Conservation (phyloP, 2,329 filamentous ascomycete genomes). For the Beauveria caledonica region DNA sequence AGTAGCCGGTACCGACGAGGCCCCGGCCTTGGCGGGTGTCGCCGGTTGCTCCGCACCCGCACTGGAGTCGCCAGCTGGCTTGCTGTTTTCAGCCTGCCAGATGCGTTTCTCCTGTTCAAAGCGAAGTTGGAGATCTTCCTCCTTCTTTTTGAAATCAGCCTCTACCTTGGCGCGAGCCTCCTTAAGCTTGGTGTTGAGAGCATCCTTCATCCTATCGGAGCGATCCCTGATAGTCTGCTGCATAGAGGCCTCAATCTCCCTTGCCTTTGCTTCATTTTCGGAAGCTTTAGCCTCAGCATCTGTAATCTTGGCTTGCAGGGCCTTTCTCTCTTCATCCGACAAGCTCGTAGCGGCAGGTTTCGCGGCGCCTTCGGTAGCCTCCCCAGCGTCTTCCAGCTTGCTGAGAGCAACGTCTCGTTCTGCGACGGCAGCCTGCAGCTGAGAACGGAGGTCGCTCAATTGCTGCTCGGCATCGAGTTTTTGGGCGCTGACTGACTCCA, state of each 20-base stretch:
- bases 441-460: slow-evolving; percentile 42
- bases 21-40: slow-evolving; percentile 28
- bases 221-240: slow-evolving; percentile 54
- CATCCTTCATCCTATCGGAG: slow-evolving; percentile 60
- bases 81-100: slow-evolving; percentile 46
- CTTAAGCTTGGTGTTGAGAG: slow-evolving; percentile 60
- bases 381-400: slow-evolving; percentile 30
- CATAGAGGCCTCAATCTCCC: slow-evolving; percentile 56
- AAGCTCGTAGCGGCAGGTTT: slow-evolving; percentile 23
- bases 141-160: slow-evolving; percentile 46
- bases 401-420: slow-evolving; percentile 55
- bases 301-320: slow-evolving; percentile 54
- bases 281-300: slow-evolving; percentile 52
- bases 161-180: slow-evolving; percentile 51
- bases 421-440: slow-evolving; percentile 53
- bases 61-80: slow-evolving; percentile 17
- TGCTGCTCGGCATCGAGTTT: slow-evolving; percentile 61
- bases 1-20: slow-evolving; percentile 27
- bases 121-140: slow-evolving; percentile 43
- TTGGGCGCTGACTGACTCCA: slow-evolving; percentile 58
- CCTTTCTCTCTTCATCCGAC: slow-evolving; percentile 50
- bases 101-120: slow-evolving; percentile 58
- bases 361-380: slow-evolving; percentile 15
- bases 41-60: slow-evolving; percentile 14
- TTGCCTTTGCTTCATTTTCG: slow-evolving; percentile 55